A percentile compares a stretch with the other conserved stretches of the same genome.
These are phyloP conservation scores for Cyclotella distinguenda DNA, from an alignment of 108 stramenopile species.

Conservation along the genomic window DNA sequence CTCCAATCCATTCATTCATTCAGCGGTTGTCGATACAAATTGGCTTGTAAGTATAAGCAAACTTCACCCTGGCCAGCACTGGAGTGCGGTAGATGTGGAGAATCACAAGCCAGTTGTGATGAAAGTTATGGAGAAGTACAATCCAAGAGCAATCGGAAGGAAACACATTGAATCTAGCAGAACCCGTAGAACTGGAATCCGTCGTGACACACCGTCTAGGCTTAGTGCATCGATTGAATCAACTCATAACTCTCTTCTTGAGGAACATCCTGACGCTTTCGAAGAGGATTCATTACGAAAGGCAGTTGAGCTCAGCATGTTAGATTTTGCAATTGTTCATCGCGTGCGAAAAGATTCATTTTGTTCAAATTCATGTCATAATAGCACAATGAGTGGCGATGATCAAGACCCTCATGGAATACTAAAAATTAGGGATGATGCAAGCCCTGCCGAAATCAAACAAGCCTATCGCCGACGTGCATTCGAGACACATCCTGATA, in stretches of 20 bases:
- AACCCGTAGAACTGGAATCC: slow-evolving; percentile 4
- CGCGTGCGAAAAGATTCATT: slow-evolving; percentile 6
- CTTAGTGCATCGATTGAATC: slow-evolving; percentile 47
- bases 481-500: slow-evolving; percentile 57
- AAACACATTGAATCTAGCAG: not conserved
- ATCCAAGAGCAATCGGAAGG: not conserved
- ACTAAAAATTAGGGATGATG: slow-evolving; percentile 16
- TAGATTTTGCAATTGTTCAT: slow-evolving; percentile 58
- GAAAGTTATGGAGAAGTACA: slow-evolving; percentile 15
- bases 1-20: not conserved
- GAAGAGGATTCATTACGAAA: slow-evolving; percentile 52
- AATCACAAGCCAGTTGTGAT: slow-evolving; percentile 24
- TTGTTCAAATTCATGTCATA: slow-evolving; percentile 2
- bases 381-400: not conserved
- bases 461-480: slow-evolving; percentile 51
- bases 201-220: slow-evolving; percentile 19
- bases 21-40: slow-evolving; percentile 18
- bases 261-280: slow-evolving; percentile 49
- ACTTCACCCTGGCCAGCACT: slow-evolving; percentile 44
- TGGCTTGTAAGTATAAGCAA: slow-evolving; percentile 26
- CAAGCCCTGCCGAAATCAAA: slow-evolving; percentile 43
- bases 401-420: slow-evolving; percentile 36
- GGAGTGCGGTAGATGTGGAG: slow-evolving; percentile 46
- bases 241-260: slow-evolving; percentile 43
- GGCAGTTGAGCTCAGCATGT: slow-evolving; percentile 64